Conservation (phyloP, 148 eudicot genomes). For the Chenopodium suecicum region DNA sequence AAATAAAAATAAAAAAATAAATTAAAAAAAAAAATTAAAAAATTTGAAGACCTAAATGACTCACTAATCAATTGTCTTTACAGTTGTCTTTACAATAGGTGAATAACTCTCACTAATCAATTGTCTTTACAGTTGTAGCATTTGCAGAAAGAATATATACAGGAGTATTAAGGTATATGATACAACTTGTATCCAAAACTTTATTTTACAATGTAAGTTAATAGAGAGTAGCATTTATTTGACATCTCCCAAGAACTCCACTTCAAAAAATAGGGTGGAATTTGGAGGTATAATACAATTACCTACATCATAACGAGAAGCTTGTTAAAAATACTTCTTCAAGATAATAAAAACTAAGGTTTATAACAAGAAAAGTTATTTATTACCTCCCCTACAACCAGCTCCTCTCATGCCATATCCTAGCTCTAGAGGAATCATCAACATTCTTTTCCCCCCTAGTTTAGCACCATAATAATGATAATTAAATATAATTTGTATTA, state of each 20-base stretch:
- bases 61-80: too few relatives aligned
- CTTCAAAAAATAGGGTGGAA: slow-evolving; percentile 77
- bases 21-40: too few relatives aligned
- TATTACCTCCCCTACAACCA: slow-evolving; percentile 85
- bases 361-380: not conserved
- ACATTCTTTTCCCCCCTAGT: slow-evolving; percentile 73
- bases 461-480: not conserved
- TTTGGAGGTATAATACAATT: slow-evolving; percentile 90
- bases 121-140: too few relatives aligned
- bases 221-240: not conserved
- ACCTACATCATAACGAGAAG: slow-evolving; percentile 40
- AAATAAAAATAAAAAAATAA: too few relatives aligned
- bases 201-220: not conserved
- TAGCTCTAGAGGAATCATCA: slow-evolving; percentile 74
- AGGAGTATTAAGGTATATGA: too few relatives aligned
- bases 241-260: slow-evolving; percentile 79
- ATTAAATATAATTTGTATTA: too few relatives aligned
- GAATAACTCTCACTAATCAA: too few relatives aligned
- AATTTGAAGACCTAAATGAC: too few relatives aligned
- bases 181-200: not conserved
- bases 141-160: too few relatives aligned
- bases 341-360: not conserved
- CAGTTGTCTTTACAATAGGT: too few relatives aligned
- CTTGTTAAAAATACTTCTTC: not conserved
- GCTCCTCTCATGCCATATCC: slow-evolving; percentile 88